Evolutionary conservation across 2,329 filamentous ascomycete genomes (phyloP), one percentile per base, ranked within the genome.

Genomic region (Ophiostoma triangulosporum): DNA sequence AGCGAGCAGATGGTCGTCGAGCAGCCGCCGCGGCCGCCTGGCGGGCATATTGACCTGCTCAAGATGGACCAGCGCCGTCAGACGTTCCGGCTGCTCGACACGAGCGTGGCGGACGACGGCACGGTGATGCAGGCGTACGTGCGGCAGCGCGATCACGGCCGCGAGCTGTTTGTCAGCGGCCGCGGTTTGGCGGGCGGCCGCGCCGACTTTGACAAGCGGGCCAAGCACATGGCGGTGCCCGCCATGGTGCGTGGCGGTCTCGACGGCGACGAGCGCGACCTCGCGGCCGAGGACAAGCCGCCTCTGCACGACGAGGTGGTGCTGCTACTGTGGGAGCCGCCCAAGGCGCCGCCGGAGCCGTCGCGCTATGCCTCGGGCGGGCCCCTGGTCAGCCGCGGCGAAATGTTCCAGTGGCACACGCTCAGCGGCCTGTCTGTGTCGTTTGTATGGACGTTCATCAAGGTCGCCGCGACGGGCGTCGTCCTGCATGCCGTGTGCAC

Each of bases 41-140:
- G 56, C 17, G 63, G 17, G 24, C 43, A 65, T 22, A 59, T 63
- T 3, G 29, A 33, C 33, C 22, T 38, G 1, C 45, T 56, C 29
- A 36, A 43, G 20, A 69, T 67, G 66, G 64, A 60, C 4, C 69
- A 67, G 9, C 56, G 60, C 1, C 65, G 65, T 24, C 66, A 66
- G 26, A 66, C 68, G 4, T 75, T 71, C 70, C 58, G 56, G 31
- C 59, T 75, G 53, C 54, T 72, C 40, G 71, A 75, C 58, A 65
- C 69, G 11, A 62, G 62, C 4, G 58, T 63, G 1, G 64, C 63
- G 3, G 57, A 63, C 1, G 59, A 65, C 17, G 69, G 71, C 8
- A 64, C 66, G 40, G 68, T 74, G 2, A 70, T 71, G 70, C 72
- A 75, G 63, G 70, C 69, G 0, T 75, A 75, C 43, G 61, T 73